These are phyloP conservation scores for Lotus japonicus DNA, from an alignment of 306 rosid species.

Conservation along the genomic window DNA sequence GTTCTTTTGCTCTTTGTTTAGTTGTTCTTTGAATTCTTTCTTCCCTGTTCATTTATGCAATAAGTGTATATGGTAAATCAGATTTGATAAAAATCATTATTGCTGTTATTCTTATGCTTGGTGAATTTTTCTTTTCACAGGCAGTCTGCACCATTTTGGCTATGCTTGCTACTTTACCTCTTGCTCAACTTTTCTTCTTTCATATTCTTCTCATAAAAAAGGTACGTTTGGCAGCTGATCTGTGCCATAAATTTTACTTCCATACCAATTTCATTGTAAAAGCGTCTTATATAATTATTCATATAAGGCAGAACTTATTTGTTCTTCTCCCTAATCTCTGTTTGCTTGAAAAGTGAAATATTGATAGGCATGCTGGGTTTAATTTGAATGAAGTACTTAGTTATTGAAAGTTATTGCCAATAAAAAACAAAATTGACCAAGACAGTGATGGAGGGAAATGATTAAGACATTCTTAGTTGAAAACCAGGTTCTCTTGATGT, in stretches of 20 bases:
- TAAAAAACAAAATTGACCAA: background rate
- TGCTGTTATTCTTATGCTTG: background rate
- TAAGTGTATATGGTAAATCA: background rate
- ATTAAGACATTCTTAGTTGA: background rate
- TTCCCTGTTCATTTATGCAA: background rate
- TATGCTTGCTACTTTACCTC: conserved; percentile 89
- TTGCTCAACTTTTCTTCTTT: conserved; percentile 90
- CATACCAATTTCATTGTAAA: background rate
- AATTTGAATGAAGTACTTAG: background rate
- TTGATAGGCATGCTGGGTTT: background rate
- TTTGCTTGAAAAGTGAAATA: background rate
- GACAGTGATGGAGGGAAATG: background rate
- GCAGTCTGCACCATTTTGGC: conserved; percentile 88
- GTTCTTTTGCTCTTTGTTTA: background rate
- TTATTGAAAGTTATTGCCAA: background rate
- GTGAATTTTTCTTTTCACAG: conserved; percentile 35
- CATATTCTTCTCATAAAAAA: conserved; percentile 94
- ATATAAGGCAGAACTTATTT: background rate
- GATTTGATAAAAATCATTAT: background rate
- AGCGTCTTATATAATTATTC: background rate
- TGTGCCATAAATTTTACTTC: background rate
- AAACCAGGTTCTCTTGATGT: background rate
- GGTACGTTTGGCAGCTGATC: conserved; percentile 29
- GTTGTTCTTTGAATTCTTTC: background rate
- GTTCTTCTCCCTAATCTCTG: background rate